Percentiles rank a stretch among this genome's conserved stretches.
phyloP scores from a whole-genome alignment of 805 yeast genomes.

The Schwanniomyces vanrijiae region DNA sequence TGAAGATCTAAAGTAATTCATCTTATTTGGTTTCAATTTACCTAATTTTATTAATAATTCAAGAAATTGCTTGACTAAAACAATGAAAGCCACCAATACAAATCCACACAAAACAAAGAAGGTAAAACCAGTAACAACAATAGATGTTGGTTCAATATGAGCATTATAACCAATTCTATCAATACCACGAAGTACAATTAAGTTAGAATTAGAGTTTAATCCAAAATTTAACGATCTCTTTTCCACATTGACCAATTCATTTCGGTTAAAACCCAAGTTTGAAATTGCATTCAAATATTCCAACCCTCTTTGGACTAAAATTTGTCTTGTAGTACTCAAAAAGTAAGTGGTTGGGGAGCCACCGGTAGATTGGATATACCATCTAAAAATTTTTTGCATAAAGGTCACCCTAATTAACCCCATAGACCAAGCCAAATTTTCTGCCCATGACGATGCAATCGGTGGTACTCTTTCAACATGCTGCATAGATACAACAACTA shows the following conservation, averaged over 20 bases:
- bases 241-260: slow-evolving; percentile 2
- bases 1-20: slow-evolving; percentile 49
- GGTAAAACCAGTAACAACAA: slow-evolving; percentile 85
- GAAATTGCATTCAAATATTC: slow-evolving; percentile 27
- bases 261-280: slow-evolving; percentile 12
- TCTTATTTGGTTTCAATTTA: slow-evolving; percentile 50
- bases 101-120: slow-evolving; percentile 79
- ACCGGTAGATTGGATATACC: slow-evolving; percentile 88
- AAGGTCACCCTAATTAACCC: slow-evolving; percentile 77
- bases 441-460: slow-evolving; percentile 89
- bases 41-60: slow-evolving; percentile 48
- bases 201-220: slow-evolving; percentile 53
- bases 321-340: slow-evolving; percentile 58
- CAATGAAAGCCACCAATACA: slow-evolving; percentile 61
- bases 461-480: slow-evolving; percentile 88
- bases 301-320: slow-evolving; percentile 71
- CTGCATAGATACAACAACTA: slow-evolving; percentile 80
- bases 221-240: slow-evolving; percentile 34
- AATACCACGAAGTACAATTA: slow-evolving; percentile 81
- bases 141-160: slow-evolving; percentile 76
- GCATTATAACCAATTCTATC: slow-evolving; percentile 78
- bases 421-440: slow-evolving; percentile 93
- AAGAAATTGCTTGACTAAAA: slow-evolving; percentile 51
- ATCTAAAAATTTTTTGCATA: slow-evolving; percentile 82
- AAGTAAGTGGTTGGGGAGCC: slow-evolving; percentile 76